Conservation (phyloP, 192 early-diverging fungal species). For the Gamsiella multidivaricata region DNA sequence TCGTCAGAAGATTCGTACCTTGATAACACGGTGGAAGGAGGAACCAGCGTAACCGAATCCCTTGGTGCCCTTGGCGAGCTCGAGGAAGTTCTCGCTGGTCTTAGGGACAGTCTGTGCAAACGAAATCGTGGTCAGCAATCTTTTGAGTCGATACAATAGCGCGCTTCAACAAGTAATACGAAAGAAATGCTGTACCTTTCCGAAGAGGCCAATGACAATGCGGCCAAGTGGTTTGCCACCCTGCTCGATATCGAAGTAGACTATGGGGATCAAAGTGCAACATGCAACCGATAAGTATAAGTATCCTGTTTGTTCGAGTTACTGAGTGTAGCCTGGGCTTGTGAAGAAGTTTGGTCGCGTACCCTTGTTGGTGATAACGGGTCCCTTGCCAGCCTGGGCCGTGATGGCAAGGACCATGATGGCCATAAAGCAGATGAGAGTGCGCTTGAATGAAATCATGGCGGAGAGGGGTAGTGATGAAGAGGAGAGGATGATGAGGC, state of each 20-base stretch:
- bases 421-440: constrained; percentile 26
- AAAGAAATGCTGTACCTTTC: constrained; percentile 56
- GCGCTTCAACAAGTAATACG: neutral
- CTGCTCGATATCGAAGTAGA: constrained; percentile 91
- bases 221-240: constrained; percentile 77
- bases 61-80: constrained; percentile 84
- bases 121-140: too few relatives aligned
- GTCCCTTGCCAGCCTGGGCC: constrained; percentile 65
- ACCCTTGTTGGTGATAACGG: constrained; percentile 77
- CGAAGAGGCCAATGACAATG: constrained; percentile 80
- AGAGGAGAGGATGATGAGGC: constrained; percentile 19
- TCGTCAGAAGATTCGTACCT: too few relatives aligned
- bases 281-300: neutral
- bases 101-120: constrained; percentile 64
- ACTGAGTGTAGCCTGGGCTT: neutral
- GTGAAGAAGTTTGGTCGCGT: neutral
- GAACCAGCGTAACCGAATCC: constrained; percentile 56
- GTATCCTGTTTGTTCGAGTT: neutral
- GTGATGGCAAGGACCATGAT: constrained; percentile 27
- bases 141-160: too few relatives aligned
- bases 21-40: constrained; percentile 77
- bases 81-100: constrained; percentile 93
- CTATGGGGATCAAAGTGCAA: constrained; percentile 32
- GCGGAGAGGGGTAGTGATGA: neutral
- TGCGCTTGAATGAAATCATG: constrained; percentile 51